Evolutionary conservation across 441 rosid genomes (phyloP).

Genomic region (Corymbia calophylla): DNA sequence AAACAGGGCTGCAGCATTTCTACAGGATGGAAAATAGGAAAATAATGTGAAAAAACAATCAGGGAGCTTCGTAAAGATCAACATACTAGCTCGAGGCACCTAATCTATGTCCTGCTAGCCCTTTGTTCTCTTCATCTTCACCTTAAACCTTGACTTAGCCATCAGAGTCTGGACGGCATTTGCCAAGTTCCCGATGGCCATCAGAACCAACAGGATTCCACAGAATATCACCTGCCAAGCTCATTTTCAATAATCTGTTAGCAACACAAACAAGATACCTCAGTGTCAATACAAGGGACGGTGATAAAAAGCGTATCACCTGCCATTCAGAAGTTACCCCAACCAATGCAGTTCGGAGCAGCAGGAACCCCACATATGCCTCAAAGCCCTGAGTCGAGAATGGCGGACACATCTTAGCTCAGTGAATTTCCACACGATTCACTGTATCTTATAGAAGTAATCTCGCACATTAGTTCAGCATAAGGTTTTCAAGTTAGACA

Average conservation of each 20-base stretch:
- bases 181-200: constrained; percentile 5
- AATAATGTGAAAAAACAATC: not conserved
- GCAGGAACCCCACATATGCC: constrained; percentile 87
- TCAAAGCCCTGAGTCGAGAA: constrained; percentile 62
- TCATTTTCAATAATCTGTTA: not conserved
- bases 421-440: not conserved
- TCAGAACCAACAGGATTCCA: constrained; percentile 3
- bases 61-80: not conserved
- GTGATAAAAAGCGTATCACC: constrained; percentile 21
- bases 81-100: not conserved
- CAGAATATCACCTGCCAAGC: constrained; percentile 1
- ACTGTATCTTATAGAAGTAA: not conserved
- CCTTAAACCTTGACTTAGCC: constrained; percentile 7
- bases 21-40: not conserved
- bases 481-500: not conserved
- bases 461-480: not conserved
- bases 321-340: constrained; percentile 90
- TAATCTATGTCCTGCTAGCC: not conserved
- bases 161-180: constrained; percentile 3
- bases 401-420: not conserved
- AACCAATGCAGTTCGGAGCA: constrained; percentile 79
- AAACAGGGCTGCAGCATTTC: not conserved
- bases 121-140: constrained; percentile 7
- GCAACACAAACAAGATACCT: not conserved
- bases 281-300: not conserved